Evolutionary conservation across 1,284 basidiomycete species (phyloP), one percentile per base, ranked within the genome.

Genomic region (Psilocybe mexicana): DNA sequence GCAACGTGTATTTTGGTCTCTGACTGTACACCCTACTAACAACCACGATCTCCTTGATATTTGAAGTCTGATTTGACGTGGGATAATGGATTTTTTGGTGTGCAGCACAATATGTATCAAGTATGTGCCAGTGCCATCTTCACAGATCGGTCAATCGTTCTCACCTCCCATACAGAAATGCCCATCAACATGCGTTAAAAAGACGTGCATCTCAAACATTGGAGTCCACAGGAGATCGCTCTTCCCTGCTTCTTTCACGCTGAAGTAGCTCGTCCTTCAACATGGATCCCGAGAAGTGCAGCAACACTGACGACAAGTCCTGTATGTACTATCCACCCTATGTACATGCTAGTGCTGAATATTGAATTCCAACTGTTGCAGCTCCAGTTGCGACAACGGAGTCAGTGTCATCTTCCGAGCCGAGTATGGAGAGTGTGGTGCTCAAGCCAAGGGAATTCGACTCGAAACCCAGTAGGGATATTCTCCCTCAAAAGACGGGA

Each of bases 401-500:
- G 52, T 60, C 59, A 25, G 61, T 58, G 14, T 58, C 61, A 8
- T 61, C 63, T 30, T 61, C 61, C 26, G 56, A 60, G 45, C 56
- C 61, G 10, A 63, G 60, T 40, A n/a, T 65, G 49, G 43, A 60
- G 10, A 63, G 60, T 40, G 18, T 65, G 49, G 43, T 49, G 42
- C 53, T 66, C 12, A 65, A 67, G 60, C 57, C 61, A 45, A 64
- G 63, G 54, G 61, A 60, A n/a, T 48, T 65, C 11, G 56, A 65
- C 38, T 23, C 61, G 28, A 58, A 56, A n/a, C 62, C 63, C 7
- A 53, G 57, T 42, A 57, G 59, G 28, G 64, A 66, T 48, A 52
- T 58, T 44, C 67, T 68, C 26, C 67, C 67, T 7, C 59, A 66
- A 28, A 70, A 70, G 57, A 55, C 52, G 14, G 65, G 67, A 18